These are phyloP conservation scores for Saturnispora zaruensis DNA, from an alignment of 805 yeast genomes.

Conservation along the genomic window DNA sequence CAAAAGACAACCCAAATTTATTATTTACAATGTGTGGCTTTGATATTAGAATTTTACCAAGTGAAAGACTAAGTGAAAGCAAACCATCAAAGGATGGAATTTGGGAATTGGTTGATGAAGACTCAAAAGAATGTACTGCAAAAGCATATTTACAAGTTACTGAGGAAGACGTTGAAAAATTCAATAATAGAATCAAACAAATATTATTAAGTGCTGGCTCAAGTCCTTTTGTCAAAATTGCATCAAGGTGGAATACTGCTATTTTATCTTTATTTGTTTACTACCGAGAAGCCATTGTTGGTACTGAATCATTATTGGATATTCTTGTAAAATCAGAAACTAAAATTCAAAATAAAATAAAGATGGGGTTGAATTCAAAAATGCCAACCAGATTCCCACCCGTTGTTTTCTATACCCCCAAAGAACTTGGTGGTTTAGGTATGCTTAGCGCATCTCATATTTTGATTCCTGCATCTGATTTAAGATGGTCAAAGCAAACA, in stretches of 20 bases:
- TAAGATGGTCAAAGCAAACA: constrained; percentile 86
- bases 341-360: constrained; percentile 85
- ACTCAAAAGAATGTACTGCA: constrained; percentile 78
- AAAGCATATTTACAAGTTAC: constrained; percentile 81
- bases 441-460: constrained; percentile 97
- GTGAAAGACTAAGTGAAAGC: constrained; percentile 42
- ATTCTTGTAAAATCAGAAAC: constrained; percentile 85
- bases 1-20: constrained; percentile 82
- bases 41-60: constrained; percentile 84
- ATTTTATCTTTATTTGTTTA: constrained; percentile 79
- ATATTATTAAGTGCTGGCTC: constrained; percentile 93
- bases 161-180: constrained; percentile 66
- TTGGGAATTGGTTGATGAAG: constrained; percentile 74
- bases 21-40: constrained; percentile 91
- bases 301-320: constrained; percentile 73
- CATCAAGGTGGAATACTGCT: constrained; percentile 94
- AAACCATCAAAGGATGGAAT: constrained; percentile 65
- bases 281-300: constrained; percentile 84
- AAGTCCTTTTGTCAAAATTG: constrained; percentile 88
- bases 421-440: constrained; percentile 94
- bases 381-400: constrained; percentile 99
- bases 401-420: constrained; percentile 95
- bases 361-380: constrained; percentile 90
- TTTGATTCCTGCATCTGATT: constrained; percentile 85
- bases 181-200: constrained; percentile 78